A percentile compares a stretch with the other conserved stretches of the same genome.
phyloP scores from a whole-genome alignment of 1,284 basidiomycete genomes.

The Ustilago trichophora region DNA sequence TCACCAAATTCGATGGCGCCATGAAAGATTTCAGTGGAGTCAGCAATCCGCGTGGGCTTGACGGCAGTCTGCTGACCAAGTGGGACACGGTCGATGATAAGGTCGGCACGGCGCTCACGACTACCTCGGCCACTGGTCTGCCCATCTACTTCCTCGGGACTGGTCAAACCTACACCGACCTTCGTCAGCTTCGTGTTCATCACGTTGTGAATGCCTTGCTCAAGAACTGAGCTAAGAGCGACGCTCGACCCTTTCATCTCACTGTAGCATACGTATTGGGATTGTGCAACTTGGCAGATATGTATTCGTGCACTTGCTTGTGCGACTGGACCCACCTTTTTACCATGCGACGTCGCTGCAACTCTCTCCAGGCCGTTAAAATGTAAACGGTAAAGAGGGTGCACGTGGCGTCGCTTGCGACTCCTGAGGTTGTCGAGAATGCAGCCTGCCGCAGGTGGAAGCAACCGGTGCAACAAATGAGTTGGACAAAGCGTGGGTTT shows the following conservation, averaged over 20 bases:
- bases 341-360: too few relatives aligned
- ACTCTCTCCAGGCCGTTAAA: too few relatives aligned
- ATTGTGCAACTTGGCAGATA: too few relatives aligned
- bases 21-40: constrained; percentile 65
- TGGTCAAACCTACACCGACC: constrained; percentile 66
- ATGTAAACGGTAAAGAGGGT: too few relatives aligned
- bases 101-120: constrained; percentile 64
- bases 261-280: constrained; percentile 7
- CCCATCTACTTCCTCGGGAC: constrained; percentile 65
- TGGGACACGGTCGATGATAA: constrained; percentile 66
- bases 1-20: constrained; percentile 63
- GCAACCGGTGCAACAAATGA: too few relatives aligned
- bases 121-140: constrained; percentile 62
- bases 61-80: constrained; percentile 65
- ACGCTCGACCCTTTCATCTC: not conserved
- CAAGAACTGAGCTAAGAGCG: constrained; percentile 45
- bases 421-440: too few relatives aligned
- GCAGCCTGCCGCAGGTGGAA: too few relatives aligned
- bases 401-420: too few relatives aligned
- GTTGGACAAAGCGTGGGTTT: too few relatives aligned
- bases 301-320: too few relatives aligned
- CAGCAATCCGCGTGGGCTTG: constrained; percentile 59
- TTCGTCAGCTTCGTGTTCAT: constrained; percentile 62
- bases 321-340: too few relatives aligned
- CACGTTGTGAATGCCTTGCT: constrained; percentile 65